Conservation (phyloP, 1,139 yeast genomes). For the Nakaseomyces bracarensis region DNA sequence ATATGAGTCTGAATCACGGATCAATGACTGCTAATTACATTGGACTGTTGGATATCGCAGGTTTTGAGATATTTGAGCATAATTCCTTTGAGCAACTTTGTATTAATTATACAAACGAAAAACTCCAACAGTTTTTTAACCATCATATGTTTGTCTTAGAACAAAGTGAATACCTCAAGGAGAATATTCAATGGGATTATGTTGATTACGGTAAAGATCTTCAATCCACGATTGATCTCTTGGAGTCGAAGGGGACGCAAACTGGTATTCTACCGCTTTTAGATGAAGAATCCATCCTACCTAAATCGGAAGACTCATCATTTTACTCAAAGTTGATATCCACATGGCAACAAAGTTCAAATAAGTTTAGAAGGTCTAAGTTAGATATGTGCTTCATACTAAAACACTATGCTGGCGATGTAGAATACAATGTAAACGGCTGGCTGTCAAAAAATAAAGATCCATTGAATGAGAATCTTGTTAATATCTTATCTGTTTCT, state of each 20-base stretch:
- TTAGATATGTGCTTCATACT: constrained; percentile 63
- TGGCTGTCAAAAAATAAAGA: constrained; percentile 96
- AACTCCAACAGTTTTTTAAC: constrained; percentile 91
- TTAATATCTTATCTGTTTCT: constrained; percentile 51
- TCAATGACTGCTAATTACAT: constrained; percentile 50
- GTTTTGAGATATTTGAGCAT: constrained; percentile 86
- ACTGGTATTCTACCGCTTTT: constrained; percentile 82
- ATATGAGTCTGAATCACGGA: constrained; percentile 50
- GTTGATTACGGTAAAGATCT: constrained; percentile 95
- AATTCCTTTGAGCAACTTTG: constrained; percentile 96
- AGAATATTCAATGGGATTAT: constrained; percentile 92
- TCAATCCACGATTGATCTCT: constrained; percentile 88
- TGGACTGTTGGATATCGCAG: constrained; percentile 95
- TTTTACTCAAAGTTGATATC: constrained; percentile 72
- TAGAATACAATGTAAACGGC: constrained; percentile 82
- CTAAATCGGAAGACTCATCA: constrained; percentile 75
- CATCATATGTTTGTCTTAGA: constrained; percentile 96
- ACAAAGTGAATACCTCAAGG: constrained; percentile 89
- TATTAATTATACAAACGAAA: constrained; percentile 93
- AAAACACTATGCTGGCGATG: constrained; percentile 92
- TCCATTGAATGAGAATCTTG: constrained; percentile 74
- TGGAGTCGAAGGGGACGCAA: constrained; percentile 61
- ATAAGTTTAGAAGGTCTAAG: constrained; percentile 66
- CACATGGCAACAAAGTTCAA: constrained; percentile 50
- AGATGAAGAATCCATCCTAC: constrained; percentile 94